Base-by-base conservation (phyloP, 148 eudicot species). In the Cornus controversa region DNA sequence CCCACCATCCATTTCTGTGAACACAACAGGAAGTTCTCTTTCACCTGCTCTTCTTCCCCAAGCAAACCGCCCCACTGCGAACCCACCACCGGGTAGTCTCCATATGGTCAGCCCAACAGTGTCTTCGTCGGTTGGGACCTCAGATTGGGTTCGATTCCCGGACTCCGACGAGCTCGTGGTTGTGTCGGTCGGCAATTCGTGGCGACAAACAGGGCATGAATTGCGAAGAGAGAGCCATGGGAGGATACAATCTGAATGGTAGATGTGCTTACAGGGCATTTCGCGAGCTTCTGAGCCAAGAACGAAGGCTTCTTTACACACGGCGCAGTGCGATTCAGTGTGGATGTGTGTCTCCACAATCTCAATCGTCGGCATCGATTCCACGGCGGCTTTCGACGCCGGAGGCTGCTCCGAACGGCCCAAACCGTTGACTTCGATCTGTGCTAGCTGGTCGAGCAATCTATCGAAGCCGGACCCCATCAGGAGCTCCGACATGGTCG, bases 241-340 rank as follows among this genome's bases (percentile, higher is more conserved):
- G 34, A 88, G 78, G 29, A 88, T 85, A 54, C 91, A 88, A 28
- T 88, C 91, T 0, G 84, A 66, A 31, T 88, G 91, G 54, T 88
- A 88, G 0, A 88, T 77, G 67, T 88, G 91, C 62, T 86, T 83
- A 60, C 91, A 88, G 8, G 91, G 91, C 90, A 89, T 85, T 62
- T 89, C 86, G 0, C 88, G 77, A 11, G 90, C 92, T 58, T 85
- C 90, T 0, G 86, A 67, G 5, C 88, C 86, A 1, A 89, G 60
- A 5, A 42, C 76, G 40, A 89, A 89, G 1, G 80, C 76, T 27
- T 86, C 91, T 45, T 81, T 83, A 23, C 89, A 86, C 8, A 89
- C 88, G 2, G 89, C 91, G 73, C 91, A 89, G 74, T 86, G 88
- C 10, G 77, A 72, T 1, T 89, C 87, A 5, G 72, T 66, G n/a